Evolutionary conservation across 768 basidiomycete genomes (phyloP).

Genomic region (Filobasidium wieringae): DNA sequence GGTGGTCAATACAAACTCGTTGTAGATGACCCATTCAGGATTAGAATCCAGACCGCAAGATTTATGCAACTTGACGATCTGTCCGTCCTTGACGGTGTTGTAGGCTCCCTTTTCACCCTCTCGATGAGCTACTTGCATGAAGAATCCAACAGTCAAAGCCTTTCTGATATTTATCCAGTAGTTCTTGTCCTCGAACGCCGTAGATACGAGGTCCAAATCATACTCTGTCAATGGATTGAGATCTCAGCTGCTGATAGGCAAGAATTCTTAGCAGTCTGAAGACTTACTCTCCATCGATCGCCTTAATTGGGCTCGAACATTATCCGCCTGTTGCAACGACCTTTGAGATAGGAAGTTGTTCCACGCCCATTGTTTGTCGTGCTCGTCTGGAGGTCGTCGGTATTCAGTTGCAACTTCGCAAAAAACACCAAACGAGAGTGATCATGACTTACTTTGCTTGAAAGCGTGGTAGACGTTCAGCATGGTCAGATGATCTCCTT

Average conservation of each 20-base stretch:
- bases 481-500: slow-evolving; percentile 90
- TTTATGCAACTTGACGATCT: slow-evolving; percentile 71
- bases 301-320: slow-evolving; percentile 77
- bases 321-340: slow-evolving; percentile 79
- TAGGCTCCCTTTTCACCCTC: slow-evolving; percentile 81
- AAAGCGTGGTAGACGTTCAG: slow-evolving; percentile 95
- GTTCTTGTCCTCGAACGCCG: slow-evolving; percentile 54
- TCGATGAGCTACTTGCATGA: slow-evolving; percentile 95
- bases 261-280: neutral
- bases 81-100: slow-evolving; percentile 87
- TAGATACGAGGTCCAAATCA: slow-evolving; percentile 63
- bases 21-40: slow-evolving; percentile 86
- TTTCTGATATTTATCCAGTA: slow-evolving; percentile 64
- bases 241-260: neutral
- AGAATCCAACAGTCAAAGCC: slow-evolving; percentile 82
- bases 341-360: slow-evolving; percentile 72
- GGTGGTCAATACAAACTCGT: slow-evolving; percentile 89
- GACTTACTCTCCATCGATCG: slow-evolving; percentile 68
- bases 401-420: too few relatives aligned
- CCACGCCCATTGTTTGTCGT: slow-evolving; percentile 84
- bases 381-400: slow-evolving; percentile 46
- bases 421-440: neutral
- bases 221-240: slow-evolving; percentile 43
- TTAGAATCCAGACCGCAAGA: slow-evolving; percentile 74
- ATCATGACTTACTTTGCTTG: slow-evolving; percentile 53